These are phyloP conservation scores for Rutstroemia sp. DNA, from an alignment of 2,329 filamentous ascomycete species.

Conservation along the genomic window DNA sequence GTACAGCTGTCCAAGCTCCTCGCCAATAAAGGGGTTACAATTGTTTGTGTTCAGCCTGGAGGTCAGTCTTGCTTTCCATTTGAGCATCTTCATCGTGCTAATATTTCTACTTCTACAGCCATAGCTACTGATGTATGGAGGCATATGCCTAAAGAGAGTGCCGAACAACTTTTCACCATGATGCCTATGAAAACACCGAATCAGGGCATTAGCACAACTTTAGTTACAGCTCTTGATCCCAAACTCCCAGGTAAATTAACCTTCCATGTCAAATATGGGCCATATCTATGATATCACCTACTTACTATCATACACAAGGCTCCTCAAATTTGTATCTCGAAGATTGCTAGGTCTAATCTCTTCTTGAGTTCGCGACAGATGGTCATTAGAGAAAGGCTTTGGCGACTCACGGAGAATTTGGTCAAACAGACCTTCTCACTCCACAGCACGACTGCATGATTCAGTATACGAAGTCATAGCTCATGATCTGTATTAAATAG, in stretches of 20 bases:
- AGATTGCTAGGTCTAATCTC: neutral
- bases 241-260: neutral
- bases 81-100: too few relatives aligned
- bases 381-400: neutral
- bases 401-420: neutral
- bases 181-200: neutral
- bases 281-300: neutral
- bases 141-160: neutral
- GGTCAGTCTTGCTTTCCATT: neutral
- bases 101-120: neutral
- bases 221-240: neutral
- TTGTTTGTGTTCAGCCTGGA: conserved; percentile 28
- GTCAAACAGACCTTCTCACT: neutral
- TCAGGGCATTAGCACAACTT: neutral
- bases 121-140: neutral
- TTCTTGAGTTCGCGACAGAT: neutral
- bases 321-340: neutral
- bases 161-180: neutral
- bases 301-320: neutral
- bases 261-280: neutral
- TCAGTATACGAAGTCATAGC: neutral
- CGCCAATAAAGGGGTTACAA: conserved; percentile 18
- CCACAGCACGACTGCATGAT: neutral
- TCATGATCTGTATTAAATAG: neutral
- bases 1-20: conserved; percentile 24